Conservation (phyloP, 768 basidiomycete genomes). For the Pisolithus microcarpus region DNA sequence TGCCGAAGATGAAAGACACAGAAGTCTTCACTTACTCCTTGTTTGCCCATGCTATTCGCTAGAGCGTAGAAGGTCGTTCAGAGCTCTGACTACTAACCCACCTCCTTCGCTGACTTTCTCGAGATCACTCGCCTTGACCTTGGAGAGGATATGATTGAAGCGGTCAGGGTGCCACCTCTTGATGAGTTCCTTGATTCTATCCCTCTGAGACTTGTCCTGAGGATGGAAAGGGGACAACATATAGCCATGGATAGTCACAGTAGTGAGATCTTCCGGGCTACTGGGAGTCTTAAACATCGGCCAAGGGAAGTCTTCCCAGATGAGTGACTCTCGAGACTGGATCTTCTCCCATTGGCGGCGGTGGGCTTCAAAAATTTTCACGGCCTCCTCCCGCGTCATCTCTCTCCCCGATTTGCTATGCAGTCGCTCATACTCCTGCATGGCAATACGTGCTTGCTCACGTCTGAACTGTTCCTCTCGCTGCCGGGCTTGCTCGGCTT, state of each 20-base stretch:
- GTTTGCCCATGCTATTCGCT: constrained; percentile 34
- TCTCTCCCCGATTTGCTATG: constrained; percentile 36
- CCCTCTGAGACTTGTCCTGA: constrained; percentile 48
- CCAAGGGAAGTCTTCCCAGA: constrained; percentile 71
- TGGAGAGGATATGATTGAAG: constrained; percentile 62
- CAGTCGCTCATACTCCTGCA: constrained; percentile 37
- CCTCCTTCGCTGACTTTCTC: constrained; percentile 68
- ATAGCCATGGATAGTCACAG: constrained; percentile 50
- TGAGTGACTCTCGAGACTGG: constrained; percentile 33
- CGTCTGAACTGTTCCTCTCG: constrained; percentile 65
- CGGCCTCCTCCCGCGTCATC: constrained; percentile 50
- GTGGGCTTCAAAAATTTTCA: constrained; percentile 51
- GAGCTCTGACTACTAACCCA: constrained; percentile 59
- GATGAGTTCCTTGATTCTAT: constrained; percentile 70
- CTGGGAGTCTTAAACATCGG: constrained; percentile 55
- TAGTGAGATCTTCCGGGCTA: constrained; percentile 55
- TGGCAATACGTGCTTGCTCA: constrained; percentile 59
- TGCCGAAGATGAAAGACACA: background rate
- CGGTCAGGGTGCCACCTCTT: constrained; percentile 79
- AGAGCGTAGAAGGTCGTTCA: constrained; percentile 63
- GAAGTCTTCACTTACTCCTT: constrained; percentile 19
- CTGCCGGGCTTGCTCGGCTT: constrained; percentile 53
- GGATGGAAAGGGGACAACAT: constrained; percentile 53
- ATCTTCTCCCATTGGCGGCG: constrained; percentile 55
- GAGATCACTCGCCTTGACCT: constrained; percentile 56